Conservation (phyloP, 305 asterid species). For the Fraxinus sp. region DNA sequence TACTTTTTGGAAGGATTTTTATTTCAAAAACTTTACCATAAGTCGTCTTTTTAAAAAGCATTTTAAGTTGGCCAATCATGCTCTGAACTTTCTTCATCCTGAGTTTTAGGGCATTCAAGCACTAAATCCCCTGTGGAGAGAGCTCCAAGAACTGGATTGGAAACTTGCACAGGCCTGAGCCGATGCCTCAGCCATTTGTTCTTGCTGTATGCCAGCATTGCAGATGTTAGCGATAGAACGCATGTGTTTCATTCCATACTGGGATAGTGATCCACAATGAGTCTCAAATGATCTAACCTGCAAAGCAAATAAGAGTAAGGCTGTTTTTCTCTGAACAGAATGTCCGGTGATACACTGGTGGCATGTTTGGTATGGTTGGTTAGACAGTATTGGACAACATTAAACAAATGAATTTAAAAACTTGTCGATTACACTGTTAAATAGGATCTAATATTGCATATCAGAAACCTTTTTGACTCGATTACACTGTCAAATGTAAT, state of each 20-base stretch:
- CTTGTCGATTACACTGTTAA: background rate
- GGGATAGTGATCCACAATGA: conserved; percentile 80
- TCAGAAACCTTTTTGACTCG: too few relatives aligned
- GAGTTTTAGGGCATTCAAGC: conserved; percentile 41
- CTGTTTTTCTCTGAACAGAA: background rate
- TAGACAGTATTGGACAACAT: background rate
- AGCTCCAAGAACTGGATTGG: conserved; percentile 76
- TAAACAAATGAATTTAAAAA: background rate
- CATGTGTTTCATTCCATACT: conserved; percentile 97
- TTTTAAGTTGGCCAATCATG: background rate
- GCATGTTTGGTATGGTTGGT: background rate
- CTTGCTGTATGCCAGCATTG: conserved; percentile 64
- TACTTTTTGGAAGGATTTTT: background rate
- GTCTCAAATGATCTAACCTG: conserved; percentile 80
- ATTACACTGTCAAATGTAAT: too few relatives aligned
- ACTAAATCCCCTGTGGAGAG: conserved; percentile 74
- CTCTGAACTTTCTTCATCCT: background rate
- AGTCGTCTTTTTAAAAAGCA: background rate
- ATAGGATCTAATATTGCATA: background rate
- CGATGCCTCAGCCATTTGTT: conserved; percentile 78
- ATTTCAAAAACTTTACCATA: background rate
- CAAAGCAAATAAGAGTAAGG: background rate
- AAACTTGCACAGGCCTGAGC: conserved; percentile 66
- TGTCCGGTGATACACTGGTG: background rate
- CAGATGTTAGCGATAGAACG: conserved; percentile 82